Evolutionary conservation across 805 yeast species (phyloP).

Genomic region (Naumovozyma dairenensis): DNA sequence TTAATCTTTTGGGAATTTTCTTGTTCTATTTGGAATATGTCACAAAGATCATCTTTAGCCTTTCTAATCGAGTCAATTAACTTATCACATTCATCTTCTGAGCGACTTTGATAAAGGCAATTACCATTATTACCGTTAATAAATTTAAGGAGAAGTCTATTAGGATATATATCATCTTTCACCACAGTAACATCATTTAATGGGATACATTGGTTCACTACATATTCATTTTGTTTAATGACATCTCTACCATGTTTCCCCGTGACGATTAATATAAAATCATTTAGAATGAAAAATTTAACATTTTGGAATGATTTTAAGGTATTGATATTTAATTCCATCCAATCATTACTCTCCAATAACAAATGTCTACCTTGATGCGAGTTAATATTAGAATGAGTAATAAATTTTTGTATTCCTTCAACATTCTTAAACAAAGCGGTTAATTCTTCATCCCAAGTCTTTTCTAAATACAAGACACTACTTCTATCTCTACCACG

Average conservation of each 20-base stretch:
- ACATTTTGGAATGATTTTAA: constrained; percentile 70
- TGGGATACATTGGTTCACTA: constrained; percentile 75
- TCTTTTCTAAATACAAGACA: constrained; percentile 60
- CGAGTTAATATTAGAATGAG: constrained; percentile 4
- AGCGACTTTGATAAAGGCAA: constrained; percentile 18
- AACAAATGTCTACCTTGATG: constrained; percentile 60
- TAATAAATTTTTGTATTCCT: constrained; percentile 76
- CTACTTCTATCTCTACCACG: constrained; percentile 49
- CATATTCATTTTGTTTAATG: constrained; percentile 34
- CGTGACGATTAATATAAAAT: constrained; percentile 64
- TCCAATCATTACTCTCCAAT: constrained; percentile 76
- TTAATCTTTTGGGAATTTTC: constrained; percentile 35
- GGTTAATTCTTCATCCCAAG: constrained; percentile 70
- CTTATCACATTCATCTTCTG: constrained; percentile 26
- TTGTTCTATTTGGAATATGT: constrained; percentile 42
- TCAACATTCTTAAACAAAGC: constrained; percentile 73
- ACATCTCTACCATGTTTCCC: constrained; percentile 29
- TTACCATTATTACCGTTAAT: constrained; percentile 6
- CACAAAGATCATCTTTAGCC: constrained; percentile 53
- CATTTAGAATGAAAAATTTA: constrained; percentile 70
- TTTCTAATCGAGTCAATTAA: constrained; percentile 46
- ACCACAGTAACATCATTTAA: constrained; percentile 43
- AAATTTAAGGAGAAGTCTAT: constrained; percentile 14
- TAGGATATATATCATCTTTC: constrained; percentile 18
- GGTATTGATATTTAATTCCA: constrained; percentile 75